Evolutionary conservation across 2,329 filamentous ascomycete genomes (phyloP), one percentile per base, ranked within the genome.

Genomic region (Thielaviopsis cerberus): DNA sequence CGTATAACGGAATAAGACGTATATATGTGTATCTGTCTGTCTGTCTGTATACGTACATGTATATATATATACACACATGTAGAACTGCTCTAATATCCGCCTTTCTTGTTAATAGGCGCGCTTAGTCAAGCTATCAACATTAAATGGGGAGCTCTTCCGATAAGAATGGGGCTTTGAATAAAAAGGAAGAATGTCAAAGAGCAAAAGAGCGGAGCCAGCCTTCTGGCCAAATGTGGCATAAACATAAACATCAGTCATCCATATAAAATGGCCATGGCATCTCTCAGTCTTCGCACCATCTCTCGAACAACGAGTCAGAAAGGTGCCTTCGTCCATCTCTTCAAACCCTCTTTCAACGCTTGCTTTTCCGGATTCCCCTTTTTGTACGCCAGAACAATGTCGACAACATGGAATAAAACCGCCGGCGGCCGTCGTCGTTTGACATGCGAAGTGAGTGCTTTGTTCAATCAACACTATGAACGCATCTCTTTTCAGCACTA

Each of bases 371-470:
- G n/a, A n/a, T n/a, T n/a, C n/a, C n/a, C n/a, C n/a, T n/a, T n/a
- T n/a, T n/a, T n/a, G n/a, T n/a, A 48, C 4, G 41, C 41, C 22
- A 22, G 41, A 48, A 48, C 41, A 48, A 48, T 48, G 41, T 48
- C 41, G 17, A 20, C 41, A 48, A 22, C 17, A 57, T 70, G 24
- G 71, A 71, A 54, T 63, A 65, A 48, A n/a, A 48, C 41, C 4
- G n/a, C 56, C 66, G 69, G 37, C 69, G 71, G 23, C 70, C 8
- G 70, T 70, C 54, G 10, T 68, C 67, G 15, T 67, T 70, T 56
- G 71, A 73, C 59, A 63, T 73, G 26, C 65, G 71, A 60, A 73
- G 71, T 73, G 63, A 63, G 69, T 61, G 8, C 15, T 15, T 20
- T n/a, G 27, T 11, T 53, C 26, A 4, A n/a, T n/a, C n/a, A n/a